Conservation (phyloP, 2,329 filamentous ascomycete species). For the Elsinoe necatrix region DNA sequence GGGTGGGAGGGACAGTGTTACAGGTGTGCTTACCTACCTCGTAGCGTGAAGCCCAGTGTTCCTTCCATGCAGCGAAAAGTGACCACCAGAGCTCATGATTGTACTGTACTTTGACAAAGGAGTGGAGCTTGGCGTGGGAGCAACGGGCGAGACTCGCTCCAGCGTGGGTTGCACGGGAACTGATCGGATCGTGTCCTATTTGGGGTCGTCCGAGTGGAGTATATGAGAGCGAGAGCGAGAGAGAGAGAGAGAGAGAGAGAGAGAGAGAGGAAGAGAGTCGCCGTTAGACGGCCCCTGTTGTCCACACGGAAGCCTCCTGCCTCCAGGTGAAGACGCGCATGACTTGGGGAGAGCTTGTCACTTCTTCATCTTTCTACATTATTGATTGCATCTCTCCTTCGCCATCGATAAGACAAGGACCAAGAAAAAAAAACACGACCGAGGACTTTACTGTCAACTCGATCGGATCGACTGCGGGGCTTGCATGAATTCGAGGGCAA, state of each 20-base stretch:
- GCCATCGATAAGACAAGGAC: neutral
- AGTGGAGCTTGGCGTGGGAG: neutral
- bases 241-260: no score
- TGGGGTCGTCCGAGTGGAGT: neutral
- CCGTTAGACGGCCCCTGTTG: slow-evolving; percentile 1
- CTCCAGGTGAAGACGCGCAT: neutral
- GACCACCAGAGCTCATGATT: neutral
- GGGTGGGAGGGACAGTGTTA: neutral
- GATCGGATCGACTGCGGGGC: slow-evolving; percentile 12
- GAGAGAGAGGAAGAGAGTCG: neutral
- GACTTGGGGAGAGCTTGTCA: neutral
- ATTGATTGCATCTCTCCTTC: neutral
- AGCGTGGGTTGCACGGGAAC: neutral
- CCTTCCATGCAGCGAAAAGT: neutral
- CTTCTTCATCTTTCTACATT: neutral
- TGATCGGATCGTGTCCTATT: neutral
- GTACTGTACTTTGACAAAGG: neutral
- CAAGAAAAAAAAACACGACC: neutral
- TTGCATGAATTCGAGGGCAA: neutral
- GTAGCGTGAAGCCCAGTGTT: neutral
- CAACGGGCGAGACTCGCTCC: neutral
- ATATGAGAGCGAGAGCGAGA: no score
- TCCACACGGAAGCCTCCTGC: neutral
- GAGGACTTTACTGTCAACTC: slow-evolving; percentile 12
- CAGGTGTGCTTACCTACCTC: neutral